Evolutionary conservation across 768 basidiomycete genomes (phyloP), one percentile per base, ranked within the genome.

Genomic region (Amyloporia xantha): DNA sequence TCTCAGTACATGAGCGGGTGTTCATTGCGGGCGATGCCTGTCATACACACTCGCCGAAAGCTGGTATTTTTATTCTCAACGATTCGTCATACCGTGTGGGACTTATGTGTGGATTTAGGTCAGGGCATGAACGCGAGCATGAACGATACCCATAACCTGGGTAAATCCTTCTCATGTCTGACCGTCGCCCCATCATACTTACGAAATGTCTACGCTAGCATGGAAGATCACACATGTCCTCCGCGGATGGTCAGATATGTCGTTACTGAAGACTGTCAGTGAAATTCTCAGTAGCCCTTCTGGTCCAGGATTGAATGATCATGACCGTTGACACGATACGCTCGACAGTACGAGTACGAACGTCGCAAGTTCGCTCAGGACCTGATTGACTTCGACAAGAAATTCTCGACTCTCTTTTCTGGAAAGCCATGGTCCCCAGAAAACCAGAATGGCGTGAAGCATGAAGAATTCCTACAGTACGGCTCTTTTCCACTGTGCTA

Each of bases 11-110:
- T 35, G 61, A 78, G 26, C 73, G 79, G 4, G 66, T 79, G 2
- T 77, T 80, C 54, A 79, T 81, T 41, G 79, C 74, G 0, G 78
- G 79, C 11, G 77, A 77, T 52, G 77, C 77, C 2, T 79, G 73
- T 28, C 74, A 72, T 49, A 73, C 71, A 15, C 71, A 71, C 41
- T 73, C 69, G 0, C 69, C 68, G 1, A 70, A 72, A 60, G 73
- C 72, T 45, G 69, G 70, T 66, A 39, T 49, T 56, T 57, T 6
- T 21, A 25, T 4, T 20, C 21, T 25, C 57, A 68, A 25, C 15
- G n/a, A n/a, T 28, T 44, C 25, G 9, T 45, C 13, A n/a, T 11
- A 10, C 13, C 15, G 10, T 13, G 35, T 13, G n/a, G n/a, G n/a
- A n/a, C n/a, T n/a, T n/a, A n/a, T n/a, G n/a, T n/a, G n/a, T n/a